Percentiles rank a stretch among this genome's conserved stretches.
Evolutionary conservation across 257 asterid genomes (phyloP).

Genomic region (Solanum chaucha): DNA sequence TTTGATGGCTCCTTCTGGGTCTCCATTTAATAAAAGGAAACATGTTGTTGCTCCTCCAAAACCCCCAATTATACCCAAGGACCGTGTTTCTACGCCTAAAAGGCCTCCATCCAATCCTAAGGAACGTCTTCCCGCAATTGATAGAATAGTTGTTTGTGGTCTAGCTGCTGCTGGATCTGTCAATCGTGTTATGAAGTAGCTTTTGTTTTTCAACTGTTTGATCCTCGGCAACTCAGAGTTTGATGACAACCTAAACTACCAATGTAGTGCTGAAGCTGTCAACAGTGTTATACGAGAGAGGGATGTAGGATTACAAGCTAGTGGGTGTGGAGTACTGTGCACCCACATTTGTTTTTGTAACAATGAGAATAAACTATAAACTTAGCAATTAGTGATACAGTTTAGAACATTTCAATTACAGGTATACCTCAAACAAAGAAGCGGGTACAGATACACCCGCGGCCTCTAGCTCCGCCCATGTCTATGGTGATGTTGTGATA

Average conservation of each 20-base stretch:
- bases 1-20: slow-evolving; percentile 22
- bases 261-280: not conserved
- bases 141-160: not conserved
- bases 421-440: not conserved
- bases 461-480: not conserved
- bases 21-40: slow-evolving; percentile 11
- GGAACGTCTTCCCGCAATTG: not conserved
- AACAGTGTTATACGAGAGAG: not conserved
- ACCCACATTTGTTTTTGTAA: not conserved
- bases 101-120: not conserved
- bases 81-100: not conserved
- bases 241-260: not conserved
- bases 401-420: not conserved
- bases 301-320: not conserved
- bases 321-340: not conserved
- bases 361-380: not conserved
- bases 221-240: not conserved
- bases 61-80: not conserved
- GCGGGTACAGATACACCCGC: not conserved
- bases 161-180: not conserved
- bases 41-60: not conserved
- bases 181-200: not conserved
- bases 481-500: not conserved
- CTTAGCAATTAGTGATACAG: not conserved
- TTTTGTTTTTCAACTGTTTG: not conserved